A percentile compares a stretch with the other conserved stretches of the same genome.
These are phyloP conservation scores for Chrysoporthe puriensis DNA, from an alignment of 2,329 filamentous ascomycete genomes.

Conservation along the genomic window DNA sequence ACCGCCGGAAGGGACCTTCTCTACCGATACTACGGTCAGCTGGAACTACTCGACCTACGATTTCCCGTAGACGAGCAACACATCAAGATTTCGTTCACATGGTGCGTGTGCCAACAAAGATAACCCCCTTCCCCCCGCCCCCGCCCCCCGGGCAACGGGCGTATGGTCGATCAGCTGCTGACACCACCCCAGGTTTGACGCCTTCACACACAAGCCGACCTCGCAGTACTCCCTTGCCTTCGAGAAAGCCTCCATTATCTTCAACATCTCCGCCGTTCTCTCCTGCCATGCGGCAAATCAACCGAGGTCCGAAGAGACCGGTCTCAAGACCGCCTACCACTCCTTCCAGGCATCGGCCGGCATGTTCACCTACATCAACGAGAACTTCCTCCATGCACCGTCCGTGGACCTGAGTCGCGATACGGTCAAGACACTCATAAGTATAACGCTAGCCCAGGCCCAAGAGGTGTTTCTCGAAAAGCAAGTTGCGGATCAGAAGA, in stretches of 20 bases:
- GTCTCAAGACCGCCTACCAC: constrained; percentile 95
- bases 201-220: constrained; percentile 98
- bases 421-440: constrained; percentile 92
- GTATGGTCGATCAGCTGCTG: constrained; percentile 5
- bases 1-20: constrained; percentile 90
- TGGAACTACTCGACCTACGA: constrained; percentile 89
- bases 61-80: constrained; percentile 99
- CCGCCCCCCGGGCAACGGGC: background rate
- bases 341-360: constrained; percentile 97
- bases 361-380: constrained; percentile 99
- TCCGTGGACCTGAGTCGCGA: constrained; percentile 95
- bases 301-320: constrained; percentile 87
- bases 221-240: constrained; percentile 95
- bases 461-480: constrained; percentile 98
- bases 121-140: too few species aligned
- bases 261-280: constrained; percentile 97
- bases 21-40: constrained; percentile 96
- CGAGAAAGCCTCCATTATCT: constrained; percentile 98
- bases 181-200: constrained; percentile 79
- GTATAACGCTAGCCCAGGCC: constrained; percentile 90
- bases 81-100: constrained; percentile 98
- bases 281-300: constrained; percentile 95
- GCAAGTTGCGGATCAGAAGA: constrained; percentile 90
- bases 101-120: constrained; percentile 57
- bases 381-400: constrained; percentile 97